phyloP scores from a whole-genome alignment of 139 green algal species.

The Chlorella sp. region DNA sequence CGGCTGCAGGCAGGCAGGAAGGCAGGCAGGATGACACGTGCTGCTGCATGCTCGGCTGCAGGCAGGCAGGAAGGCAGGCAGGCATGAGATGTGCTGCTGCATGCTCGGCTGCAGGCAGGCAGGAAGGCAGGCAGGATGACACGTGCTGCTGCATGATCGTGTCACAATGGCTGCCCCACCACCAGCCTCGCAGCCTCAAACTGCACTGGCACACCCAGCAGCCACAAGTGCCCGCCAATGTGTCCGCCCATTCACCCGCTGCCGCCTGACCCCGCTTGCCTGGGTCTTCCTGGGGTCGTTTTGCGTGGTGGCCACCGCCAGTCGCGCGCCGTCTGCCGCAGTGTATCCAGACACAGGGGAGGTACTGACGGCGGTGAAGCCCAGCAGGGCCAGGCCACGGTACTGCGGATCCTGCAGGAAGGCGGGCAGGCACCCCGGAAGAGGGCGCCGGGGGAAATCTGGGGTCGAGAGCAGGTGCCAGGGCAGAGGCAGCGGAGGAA shows the following conservation, averaged over 20 bases:
- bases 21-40: background rate
- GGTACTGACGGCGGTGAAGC: constrained; percentile 72
- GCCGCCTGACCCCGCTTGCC: background rate
- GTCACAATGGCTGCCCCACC: background rate
- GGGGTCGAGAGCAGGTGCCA: no score
- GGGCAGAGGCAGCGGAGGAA: no score
- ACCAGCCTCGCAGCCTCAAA: no score
- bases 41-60: no score
- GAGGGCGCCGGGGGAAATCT: no score
- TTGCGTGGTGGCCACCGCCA: constrained; percentile 33
- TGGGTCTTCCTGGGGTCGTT: background rate
- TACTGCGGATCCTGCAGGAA: constrained; percentile 51
- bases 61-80: background rate
- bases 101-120: no score
- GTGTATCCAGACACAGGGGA: constrained; percentile 55
- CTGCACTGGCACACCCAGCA: no score
- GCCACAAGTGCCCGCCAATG: no score
- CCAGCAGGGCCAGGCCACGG: constrained; percentile 69
- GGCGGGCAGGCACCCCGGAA: no score
- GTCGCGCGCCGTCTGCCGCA: constrained; percentile 57
- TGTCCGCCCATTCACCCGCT: background rate
- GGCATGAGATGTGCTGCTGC: background rate
- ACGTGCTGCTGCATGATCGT: no score
- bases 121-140: background rate
- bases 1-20: background rate